Percentiles rank a stretch among this genome's conserved stretches.
Evolutionary conservation across 495 filamentous ascomycete genomes (phyloP).

Genomic region (Parathielavia appendiculata): DNA sequence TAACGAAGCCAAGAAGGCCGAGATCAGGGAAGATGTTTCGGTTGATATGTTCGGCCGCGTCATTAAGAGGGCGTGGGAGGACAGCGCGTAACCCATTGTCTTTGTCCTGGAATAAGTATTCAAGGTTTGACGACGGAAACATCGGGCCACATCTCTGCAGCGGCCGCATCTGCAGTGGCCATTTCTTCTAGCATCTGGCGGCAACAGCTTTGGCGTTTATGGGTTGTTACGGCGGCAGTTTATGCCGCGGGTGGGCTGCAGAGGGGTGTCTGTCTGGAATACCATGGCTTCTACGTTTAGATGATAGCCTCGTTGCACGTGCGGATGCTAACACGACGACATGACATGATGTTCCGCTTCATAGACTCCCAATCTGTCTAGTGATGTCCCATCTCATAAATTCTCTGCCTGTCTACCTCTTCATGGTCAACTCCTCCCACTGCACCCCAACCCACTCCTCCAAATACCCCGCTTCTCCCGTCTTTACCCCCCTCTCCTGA

Average conservation of each 20-base stretch:
- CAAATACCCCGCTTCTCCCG: slow-evolving; percentile 49
- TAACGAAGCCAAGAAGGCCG: slow-evolving; percentile 95
- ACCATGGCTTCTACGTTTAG: slow-evolving; percentile 21
- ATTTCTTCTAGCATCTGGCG: slow-evolving; percentile 19
- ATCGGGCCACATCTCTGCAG: slow-evolving; percentile 11
- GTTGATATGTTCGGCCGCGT: slow-evolving; percentile 83
- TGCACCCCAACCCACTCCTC: slow-evolving; percentile 98
- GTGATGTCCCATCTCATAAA: neutral
- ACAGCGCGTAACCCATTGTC: slow-evolving; percentile 55
- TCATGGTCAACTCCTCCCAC: slow-evolving; percentile 70
- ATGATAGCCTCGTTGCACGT: slow-evolving; percentile 20
- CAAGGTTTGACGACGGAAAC: slow-evolving; percentile 13
- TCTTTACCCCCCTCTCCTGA: slow-evolving; percentile 27
- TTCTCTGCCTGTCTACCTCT: slow-evolving; percentile 20
- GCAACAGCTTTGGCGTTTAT: slow-evolving; percentile 34
- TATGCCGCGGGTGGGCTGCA: slow-evolving; percentile 22
- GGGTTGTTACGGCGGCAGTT: slow-evolving; percentile 25
- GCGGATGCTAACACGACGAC: slow-evolving; percentile 28
- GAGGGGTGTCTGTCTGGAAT: slow-evolving; percentile 18
- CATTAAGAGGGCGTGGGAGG: slow-evolving; percentile 84
- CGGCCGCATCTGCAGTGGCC: slow-evolving; percentile 13
- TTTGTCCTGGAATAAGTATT: slow-evolving; percentile 2
- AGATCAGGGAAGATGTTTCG: slow-evolving; percentile 93
- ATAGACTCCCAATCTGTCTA: neutral
- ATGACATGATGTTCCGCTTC: slow-evolving; percentile 15